A percentile compares a stretch with the other conserved stretches of the same genome.
phyloP scores from a whole-genome alignment of 1,284 basidiomycete species.

The Malassezia arunalokei region DNA sequence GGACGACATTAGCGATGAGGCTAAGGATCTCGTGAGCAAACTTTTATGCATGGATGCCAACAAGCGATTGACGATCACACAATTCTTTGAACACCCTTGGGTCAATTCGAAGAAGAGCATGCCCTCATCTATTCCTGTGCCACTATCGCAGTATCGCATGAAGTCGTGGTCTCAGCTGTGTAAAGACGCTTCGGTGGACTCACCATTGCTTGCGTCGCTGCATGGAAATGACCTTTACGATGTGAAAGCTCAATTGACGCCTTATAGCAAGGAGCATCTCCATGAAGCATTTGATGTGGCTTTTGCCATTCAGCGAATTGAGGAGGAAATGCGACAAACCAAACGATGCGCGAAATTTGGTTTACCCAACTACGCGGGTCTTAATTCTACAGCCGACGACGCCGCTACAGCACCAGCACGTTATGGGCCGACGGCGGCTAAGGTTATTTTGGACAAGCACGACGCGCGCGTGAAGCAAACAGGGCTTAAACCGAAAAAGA shows the following conservation, averaged over 20 bases:
- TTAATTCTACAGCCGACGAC: conserved; percentile 20
- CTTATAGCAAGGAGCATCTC: conserved; percentile 49
- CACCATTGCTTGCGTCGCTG: conserved; percentile 70
- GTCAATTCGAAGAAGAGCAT: neutral
- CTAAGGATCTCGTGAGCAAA: conserved; percentile 90
- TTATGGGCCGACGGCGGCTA: conserved; percentile 44
- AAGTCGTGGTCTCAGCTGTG: neutral
- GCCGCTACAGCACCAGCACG: conserved; percentile 30
- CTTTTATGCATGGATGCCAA: conserved; percentile 89
- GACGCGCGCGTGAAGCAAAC: conserved; percentile 23
- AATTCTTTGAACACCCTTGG: conserved; percentile 96
- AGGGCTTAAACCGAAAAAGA: conserved; percentile 29
- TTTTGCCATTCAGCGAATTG: conserved; percentile 97
- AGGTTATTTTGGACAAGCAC: conserved; percentile 31
- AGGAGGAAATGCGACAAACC: conserved; percentile 71
- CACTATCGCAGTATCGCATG: neutral
- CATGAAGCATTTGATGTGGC: conserved; percentile 99
- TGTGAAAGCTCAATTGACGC: conserved; percentile 43
- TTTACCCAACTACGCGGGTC: neutral
- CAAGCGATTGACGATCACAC: conserved; percentile 91
- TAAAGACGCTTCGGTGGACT: conserved; percentile 54
- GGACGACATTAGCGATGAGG: conserved; percentile 83
- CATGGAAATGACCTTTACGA: conserved; percentile 48
- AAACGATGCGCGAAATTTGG: neutral
- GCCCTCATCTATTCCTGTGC: neutral